Base-by-base conservation (phyloP, 176 grass and related monocot species). In the Aegilops speltoides region DNA sequence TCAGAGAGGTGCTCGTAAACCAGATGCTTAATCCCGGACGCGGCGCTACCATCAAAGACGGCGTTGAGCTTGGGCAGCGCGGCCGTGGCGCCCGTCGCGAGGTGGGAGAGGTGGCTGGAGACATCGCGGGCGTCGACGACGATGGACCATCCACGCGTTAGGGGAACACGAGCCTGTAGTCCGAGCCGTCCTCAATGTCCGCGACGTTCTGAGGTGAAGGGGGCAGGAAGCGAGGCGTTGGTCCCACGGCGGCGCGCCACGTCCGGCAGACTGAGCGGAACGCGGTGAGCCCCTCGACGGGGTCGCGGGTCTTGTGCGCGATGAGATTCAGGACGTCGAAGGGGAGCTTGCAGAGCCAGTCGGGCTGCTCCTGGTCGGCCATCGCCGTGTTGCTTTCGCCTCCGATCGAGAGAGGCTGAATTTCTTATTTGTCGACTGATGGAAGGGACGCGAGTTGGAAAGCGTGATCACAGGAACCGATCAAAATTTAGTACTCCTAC, bases 81-180 rank as follows among this genome's bases (percentile, higher is more conserved):
- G 1, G 76, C 52, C 16, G 52, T 86, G 8, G 50, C 1, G 33
- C 68, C 33, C 19, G 84, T 79, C 65, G 84, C 50, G 1, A 86
- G 76, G 50, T 86, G 76, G 4, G 34, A 86, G 48, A 86, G 84
- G 65, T 16, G 76, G 66, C 76, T 31, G 11, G 76, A 80, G 19
- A 68, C 5, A 66, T 80, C 76, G 12, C 36, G 84, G 50, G 17
- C 64, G 25, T 86, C 24, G 50, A 72, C 65, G 65, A 70, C 25
- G 25, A 86, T 46, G 4, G 52, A 61, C 77, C 77, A 86, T 3
- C 85, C 77, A 24, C 13, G 12, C 25, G 52, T n/a, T n/a, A 26
- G 19, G 85, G 84, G 52, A 63, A 34, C 2, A 73, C 50, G 52
- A 86, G 77, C 12, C 3, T 9, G 64, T 79, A 33, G 31, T 66